Base-by-base conservation (phyloP, 2,329 filamentous ascomycete species). In the Shiraia bambusicola region DNA sequence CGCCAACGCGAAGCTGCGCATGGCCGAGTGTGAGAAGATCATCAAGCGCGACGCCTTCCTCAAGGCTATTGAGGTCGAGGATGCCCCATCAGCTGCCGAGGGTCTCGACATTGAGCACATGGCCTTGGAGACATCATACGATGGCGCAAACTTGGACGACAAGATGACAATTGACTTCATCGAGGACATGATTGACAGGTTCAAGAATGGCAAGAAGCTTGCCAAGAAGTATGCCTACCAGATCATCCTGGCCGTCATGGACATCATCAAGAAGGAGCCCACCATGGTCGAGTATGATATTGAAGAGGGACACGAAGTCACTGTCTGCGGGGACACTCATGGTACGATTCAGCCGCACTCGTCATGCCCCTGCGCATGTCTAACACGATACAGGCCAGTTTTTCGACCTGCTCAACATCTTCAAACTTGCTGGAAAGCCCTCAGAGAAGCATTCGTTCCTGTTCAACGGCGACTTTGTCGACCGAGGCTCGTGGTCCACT, bases 391-490 rank as follows among this genome's bases (percentile, higher is more conserved):
- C 48, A 91, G 88, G 92, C 32, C 93, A 98, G 79, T 98, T 91
- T 74, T 98, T 95, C 67, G 93, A 98, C 69, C 79, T 98, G 29
- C 84, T 98, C 76, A 88, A 98, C 68, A 86, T 98, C 49, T 98
- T 98, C 82, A 79, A 88, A 51, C 79, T 93, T 42, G 96, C 95
- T 58, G 93, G 93, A 29, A 81, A 78, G 50, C 93, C 93, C 0
- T 81, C 80, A 12, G 88, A 92, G 49, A 88, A 87, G 65, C 90
- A 97, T 67, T 87, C 84, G 69, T 98, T 97, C 67, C 79, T 98
- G 10, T 98, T 98, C 79, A 98, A 98, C 69, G 93, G 93, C 52
- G 93, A 98, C 72, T 98, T 98, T 65, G 93, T 98, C 39, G 93
- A 98, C 68, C 83, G 93, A 66, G 93, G 93, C 19, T 96, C 90